A percentile compares a stretch with the other conserved stretches of the same genome.
Conservation (phyloP, 2,329 filamentous ascomycete genomes). For the Alternaria dauci region DNA sequence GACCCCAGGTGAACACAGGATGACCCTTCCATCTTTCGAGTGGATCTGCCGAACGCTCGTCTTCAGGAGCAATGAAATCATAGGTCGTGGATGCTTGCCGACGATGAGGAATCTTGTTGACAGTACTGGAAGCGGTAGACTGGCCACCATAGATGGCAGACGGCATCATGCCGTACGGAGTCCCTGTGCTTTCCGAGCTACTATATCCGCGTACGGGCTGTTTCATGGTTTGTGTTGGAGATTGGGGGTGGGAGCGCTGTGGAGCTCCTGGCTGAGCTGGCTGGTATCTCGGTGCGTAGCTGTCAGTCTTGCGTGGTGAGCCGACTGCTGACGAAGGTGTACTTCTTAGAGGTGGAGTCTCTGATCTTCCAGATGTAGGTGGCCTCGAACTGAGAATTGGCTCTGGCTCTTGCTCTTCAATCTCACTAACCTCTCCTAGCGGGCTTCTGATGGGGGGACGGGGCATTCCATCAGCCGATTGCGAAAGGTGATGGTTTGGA, state of each 20-base stretch:
- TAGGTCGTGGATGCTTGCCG: conserved; percentile 59
- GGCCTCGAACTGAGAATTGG: conserved; percentile 24
- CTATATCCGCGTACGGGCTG: conserved; percentile 53
- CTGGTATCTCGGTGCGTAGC: conserved; percentile 62
- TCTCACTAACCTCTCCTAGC: conserved; percentile 46
- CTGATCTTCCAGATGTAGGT: conserved; percentile 36
- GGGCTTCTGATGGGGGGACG: conserved; percentile 39
- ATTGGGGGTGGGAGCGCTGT: conserved; percentile 65
- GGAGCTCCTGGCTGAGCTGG: conserved; percentile 20
- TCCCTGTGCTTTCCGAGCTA: conserved; percentile 62
- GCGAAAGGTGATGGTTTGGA: conserved; percentile 37
- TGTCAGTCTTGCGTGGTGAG: conserved; percentile 52
- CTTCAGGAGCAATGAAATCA: conserved; percentile 64
- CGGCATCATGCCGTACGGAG: conserved; percentile 59
- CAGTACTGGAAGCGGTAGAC: conserved; percentile 12
- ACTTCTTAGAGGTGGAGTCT: conserved; percentile 46
- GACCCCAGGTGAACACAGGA: conserved; percentile 86
- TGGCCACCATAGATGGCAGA: conserved; percentile 50
- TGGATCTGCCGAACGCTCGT: conserved; percentile 71
- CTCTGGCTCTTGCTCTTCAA: conserved; percentile 38
- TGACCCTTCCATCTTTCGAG: conserved; percentile 90
- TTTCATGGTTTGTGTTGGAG: conserved; percentile 64
- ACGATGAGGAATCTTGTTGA: conserved; percentile 45
- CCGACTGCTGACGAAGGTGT: conserved; percentile 44
- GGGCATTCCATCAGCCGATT: conserved; percentile 38